These are phyloP conservation scores for Colletotrichum sp. DNA, from an alignment of 2,329 filamentous ascomycete genomes.

Conservation along the genomic window DNA sequence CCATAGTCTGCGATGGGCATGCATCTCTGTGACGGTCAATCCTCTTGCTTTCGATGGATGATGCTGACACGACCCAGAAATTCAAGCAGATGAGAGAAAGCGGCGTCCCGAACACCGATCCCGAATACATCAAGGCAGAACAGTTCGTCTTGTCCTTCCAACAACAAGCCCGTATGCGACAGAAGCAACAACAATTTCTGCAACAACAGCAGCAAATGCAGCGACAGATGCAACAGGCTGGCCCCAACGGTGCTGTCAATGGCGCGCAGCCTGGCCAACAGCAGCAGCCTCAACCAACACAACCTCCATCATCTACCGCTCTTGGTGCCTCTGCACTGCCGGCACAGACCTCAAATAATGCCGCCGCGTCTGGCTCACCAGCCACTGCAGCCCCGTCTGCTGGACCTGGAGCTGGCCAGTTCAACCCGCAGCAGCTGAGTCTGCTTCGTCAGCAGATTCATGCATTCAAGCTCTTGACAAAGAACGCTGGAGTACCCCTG, in stretches of 20 bases:
- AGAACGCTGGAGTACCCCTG: conserved; percentile 81
- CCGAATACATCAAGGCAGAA: conserved; percentile 84
- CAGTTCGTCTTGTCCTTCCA: conserved; percentile 77
- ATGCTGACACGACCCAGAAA: conserved; percentile 61
- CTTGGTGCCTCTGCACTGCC: conserved; percentile 45
- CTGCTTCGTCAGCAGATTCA: conserved; percentile 85
- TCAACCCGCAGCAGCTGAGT: conserved; percentile 79
- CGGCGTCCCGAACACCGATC: conserved; percentile 81
- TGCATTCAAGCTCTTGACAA: conserved; percentile 88
- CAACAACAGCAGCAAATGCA: conserved; percentile 51
- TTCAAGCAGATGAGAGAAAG: conserved; percentile 87
- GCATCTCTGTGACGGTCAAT: background rate
- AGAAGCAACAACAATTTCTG: conserved; percentile 47
- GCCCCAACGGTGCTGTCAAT: conserved; percentile 59
- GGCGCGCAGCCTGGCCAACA: conserved; percentile 45
- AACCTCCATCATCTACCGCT: conserved; percentile 37
- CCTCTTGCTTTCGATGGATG: background rate
- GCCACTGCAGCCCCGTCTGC: conserved; percentile 33
- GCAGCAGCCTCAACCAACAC: conserved; percentile 34
- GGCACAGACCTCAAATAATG: conserved; percentile 22
- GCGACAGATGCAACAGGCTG: conserved; percentile 55
- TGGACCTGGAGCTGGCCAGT: conserved; percentile 48
- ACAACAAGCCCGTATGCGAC: conserved; percentile 64
- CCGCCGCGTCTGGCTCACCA: conserved; percentile 33
- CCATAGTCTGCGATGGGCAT: background rate